Base-by-base conservation (phyloP, 257 asterid genomes). In the Salvia miltiorrhiza region DNA sequence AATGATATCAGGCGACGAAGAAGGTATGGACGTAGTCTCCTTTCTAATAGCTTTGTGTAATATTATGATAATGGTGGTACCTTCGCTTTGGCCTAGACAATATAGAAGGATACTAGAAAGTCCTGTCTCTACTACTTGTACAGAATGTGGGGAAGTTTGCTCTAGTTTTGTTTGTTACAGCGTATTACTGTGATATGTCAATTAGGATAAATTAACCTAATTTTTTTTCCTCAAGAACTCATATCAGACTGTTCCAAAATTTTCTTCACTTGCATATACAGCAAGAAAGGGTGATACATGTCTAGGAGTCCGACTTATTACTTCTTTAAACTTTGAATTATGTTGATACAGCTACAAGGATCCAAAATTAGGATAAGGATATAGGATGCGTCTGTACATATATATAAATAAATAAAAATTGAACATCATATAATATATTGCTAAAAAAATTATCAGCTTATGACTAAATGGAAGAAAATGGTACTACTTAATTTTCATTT, bases 1-100 rank as follows among this genome's bases (percentile, higher is more conserved):
- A 84, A 83, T 58, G 89, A 80, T 49, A 66, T 90, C 65, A 84
- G 93, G 75, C 71, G 81, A 64, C 85, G 60, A 57, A 77, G 98
- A 73, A 90, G 98, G 98, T 90, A 81, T 40, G 49, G 60, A 57
- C 45, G 54, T 70, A 65, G 44, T 77, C 74, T 70, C 48, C 54
- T 53, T 67, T 39, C 30, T 44, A 45, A 56, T 14, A 52, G 54
- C 17, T 60, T 23, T 33, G 5, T 58, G 20, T 58, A 54, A 67
- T 13, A 53, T 57, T 48, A 57, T 53, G 28, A 9, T 14, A 73
- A 8, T 32, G 55, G n/a, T 19, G 43, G 44, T 53, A 26, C 69
- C 41, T 63, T 47, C n/a, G 45, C 23, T 52, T 39, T 47, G 52
- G 32, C 60, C 43, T 7, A 67, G 50, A 57, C 10, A 39, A 24